Evolutionary conservation across 2,329 filamentous ascomycete genomes (phyloP), one percentile per base, ranked within the genome.

Genomic region (Rasamsonia emersonii): DNA sequence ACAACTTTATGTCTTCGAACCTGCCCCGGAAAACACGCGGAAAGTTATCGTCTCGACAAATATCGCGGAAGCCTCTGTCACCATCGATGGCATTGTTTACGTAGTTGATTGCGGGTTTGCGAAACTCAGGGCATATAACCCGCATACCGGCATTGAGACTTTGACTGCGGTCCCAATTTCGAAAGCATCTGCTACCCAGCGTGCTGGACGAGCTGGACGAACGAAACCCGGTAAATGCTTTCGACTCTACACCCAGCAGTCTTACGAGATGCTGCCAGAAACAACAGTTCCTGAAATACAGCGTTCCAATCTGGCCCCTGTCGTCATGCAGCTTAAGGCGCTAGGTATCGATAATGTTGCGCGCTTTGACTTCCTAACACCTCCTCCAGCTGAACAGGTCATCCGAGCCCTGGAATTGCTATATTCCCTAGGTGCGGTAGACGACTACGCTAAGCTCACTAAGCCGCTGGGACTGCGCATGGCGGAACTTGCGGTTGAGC

Each of bases 41-140:
- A 96, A 96, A 53, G 82, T 95, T 23, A 83, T 98, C 20, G 79
- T 95, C 43, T 82, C 85, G 3, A 96, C 91, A 37, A 96, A 96
- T 53, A 95, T 96, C 42, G 86, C 91, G 9, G 91, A 98, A 64
- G 89, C 91, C 4, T 94, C 86, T 2, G 82, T 98, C 25, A 96
- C 91, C 10, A 93, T 96, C 35, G 80, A 91, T 32, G 86, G 86
- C 3, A 88, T 96, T 38, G 79, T 86, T 33, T 93, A 85, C 50
- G 89, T 98, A 4, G 66, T 96, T 30, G 91, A 98, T 56, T 79
- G 76, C 32, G 91, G 91, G 1, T 95, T 85, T 51, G 86, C 93
- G 43, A 96, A 96, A 56, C 67, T 94, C 13, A 77, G 86, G 23
- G 81, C 83, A 5, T 96, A 86, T 60, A 82, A 93, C 44, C 85